These are phyloP conservation scores for Xylaria flabelliformis DNA, from an alignment of 495 filamentous ascomycete species.

Conservation along the genomic window DNA sequence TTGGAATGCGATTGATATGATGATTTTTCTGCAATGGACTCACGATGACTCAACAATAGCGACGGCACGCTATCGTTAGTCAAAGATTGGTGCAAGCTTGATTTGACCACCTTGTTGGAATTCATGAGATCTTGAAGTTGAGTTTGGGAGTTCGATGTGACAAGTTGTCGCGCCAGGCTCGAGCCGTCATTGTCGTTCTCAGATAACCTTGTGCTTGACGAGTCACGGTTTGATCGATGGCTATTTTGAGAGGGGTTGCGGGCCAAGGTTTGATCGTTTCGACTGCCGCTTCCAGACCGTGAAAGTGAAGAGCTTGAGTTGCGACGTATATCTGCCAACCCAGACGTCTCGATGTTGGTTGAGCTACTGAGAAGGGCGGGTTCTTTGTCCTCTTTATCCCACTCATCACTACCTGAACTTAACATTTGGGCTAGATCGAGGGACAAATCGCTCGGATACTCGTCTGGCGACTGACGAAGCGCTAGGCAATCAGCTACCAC, in stretches of 20 bases:
- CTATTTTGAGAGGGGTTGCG: conserved; percentile 51
- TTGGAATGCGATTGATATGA: conserved; percentile 31
- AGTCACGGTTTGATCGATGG: conserved; percentile 48
- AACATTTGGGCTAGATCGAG: conserved; percentile 15
- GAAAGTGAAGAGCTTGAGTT: conserved; percentile 56
- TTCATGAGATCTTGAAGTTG: conserved; percentile 62
- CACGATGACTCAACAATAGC: conserved; percentile 50
- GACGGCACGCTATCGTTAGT: conserved; percentile 59
- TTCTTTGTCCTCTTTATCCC: conserved; percentile 33
- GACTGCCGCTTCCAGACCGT: conserved; percentile 42
- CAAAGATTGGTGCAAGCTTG: conserved; percentile 58
- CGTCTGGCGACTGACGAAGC: conserved; percentile 42
- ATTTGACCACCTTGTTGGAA: conserved; percentile 57
- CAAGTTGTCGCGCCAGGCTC: conserved; percentile 56
- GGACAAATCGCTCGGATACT: conserved; percentile 21
- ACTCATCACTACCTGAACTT: conserved; percentile 25
- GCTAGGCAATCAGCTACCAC: conserved; percentile 73
- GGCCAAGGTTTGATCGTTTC: conserved; percentile 32
- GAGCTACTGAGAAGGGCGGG: conserved; percentile 46
- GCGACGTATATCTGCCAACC: conserved; percentile 45
- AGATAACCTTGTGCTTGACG: conserved; percentile 46
- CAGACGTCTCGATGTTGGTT: conserved; percentile 20
- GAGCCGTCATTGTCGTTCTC: conserved; percentile 60
- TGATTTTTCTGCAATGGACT: conserved; percentile 43
- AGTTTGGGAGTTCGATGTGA: conserved; percentile 51